Evolutionary conservation across 2,329 filamentous ascomycete genomes (phyloP), one percentile per base, ranked within the genome.

Genomic region (Macrophomina tecta): DNA sequence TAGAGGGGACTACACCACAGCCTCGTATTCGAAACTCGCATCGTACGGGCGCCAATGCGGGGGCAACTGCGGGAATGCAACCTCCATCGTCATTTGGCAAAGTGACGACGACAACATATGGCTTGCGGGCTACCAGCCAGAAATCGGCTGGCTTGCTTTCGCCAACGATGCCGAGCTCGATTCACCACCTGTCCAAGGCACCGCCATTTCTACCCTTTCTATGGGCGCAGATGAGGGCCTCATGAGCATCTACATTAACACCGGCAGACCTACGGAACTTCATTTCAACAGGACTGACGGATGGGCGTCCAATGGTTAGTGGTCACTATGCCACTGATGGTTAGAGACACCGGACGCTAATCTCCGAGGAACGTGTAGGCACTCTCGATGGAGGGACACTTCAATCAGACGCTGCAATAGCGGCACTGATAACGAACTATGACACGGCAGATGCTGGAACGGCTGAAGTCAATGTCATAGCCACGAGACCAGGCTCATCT

Each of bases 241-340:
- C 6, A 63, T 63, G 60, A 63, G 60, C 23, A 32, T 63, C 16
- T 63, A 63, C n/a, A 30, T 63, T 5, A 63, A 63, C 18, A 63
- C 11, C 2, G 60, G 60, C 45, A 63, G 42, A 9, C 60, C 60
- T 23, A 63, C 60, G 16, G n/a, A 32, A n/a, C 34, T 63, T 8
- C 60, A 51, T 36, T 63, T 63, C 34, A 63, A 63, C 23, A 63
- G 48, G 14, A 63, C 60, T 3, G 58, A 63, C 11, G 58, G 58
- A 3, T 63, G 58, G 58, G 32, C 60, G 4, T 34, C 48, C 9
- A 45, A 63, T 38, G 60, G 60, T 63, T 1, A 9, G 60, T 38
- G 23, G 14, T 63, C 16, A 34, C 36, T 12, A 38, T 8, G 36
- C 2, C 2, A 8, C 36, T 38, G 36, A 38, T 8, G 6, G 4